Conservation (phyloP, 2,329 filamentous ascomycete genomes). For the Botryotinia narcissicola region DNA sequence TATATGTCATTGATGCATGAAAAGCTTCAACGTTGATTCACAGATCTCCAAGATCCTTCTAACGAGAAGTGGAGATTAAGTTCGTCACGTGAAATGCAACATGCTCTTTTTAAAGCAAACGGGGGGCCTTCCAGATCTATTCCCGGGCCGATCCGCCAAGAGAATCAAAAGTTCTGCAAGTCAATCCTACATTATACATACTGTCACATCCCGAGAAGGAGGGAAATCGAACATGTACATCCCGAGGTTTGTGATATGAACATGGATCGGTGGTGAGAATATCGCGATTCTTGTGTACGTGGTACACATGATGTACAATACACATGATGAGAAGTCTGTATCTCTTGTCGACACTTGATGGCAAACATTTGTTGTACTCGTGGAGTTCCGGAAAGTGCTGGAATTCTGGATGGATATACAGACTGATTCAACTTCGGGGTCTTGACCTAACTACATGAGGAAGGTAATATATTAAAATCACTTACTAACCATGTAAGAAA, state of each 20-base stretch:
- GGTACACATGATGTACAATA: neutral
- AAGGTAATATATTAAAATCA: neutral
- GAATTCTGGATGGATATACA: neutral
- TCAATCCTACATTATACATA: conserved; percentile 3
- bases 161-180: neutral
- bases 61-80: neutral
- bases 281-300: neutral
- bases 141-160: conserved; percentile 10
- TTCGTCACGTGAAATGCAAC: neutral
- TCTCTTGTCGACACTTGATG: neutral
- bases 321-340: neutral
- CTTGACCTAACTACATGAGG: conserved; percentile 1
- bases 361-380: neutral
- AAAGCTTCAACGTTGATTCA: neutral
- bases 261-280: conserved; percentile 1
- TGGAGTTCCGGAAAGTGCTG: neutral
- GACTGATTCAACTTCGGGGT: neutral
- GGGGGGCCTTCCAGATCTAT: neutral
- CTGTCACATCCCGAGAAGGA: neutral
- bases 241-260: conserved; percentile 13
- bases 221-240: neutral
- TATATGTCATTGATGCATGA: neutral
- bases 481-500: conserved; percentile 6
- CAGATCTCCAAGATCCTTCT: neutral
- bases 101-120: neutral